Evolutionary conservation across 2,329 filamentous ascomycete species (phyloP).

Genomic region (Emergomyces africanus): DNA sequence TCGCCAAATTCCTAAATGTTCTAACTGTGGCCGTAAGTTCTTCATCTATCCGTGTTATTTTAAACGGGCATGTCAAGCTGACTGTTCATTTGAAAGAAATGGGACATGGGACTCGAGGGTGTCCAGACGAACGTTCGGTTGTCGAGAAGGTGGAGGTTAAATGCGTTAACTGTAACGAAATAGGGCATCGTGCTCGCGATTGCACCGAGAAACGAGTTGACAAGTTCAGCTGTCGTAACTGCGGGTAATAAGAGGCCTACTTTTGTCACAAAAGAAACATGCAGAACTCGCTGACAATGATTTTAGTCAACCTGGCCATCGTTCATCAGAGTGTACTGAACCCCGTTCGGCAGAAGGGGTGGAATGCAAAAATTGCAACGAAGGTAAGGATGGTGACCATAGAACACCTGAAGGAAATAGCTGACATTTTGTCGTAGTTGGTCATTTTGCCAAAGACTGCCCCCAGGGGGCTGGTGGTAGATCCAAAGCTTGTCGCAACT

Average conservation of each 20-base stretch:
- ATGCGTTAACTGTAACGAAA: constrained; percentile 37
- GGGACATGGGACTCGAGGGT: constrained; percentile 36
- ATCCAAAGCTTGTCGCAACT: constrained; percentile 32
- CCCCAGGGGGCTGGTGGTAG: constrained; percentile 23
- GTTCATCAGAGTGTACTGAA: constrained; percentile 36
- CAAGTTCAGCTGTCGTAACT: constrained; percentile 39
- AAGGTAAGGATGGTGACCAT: constrained; percentile 18
- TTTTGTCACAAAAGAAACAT: too few relatives aligned
- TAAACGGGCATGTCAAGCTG: neutral
- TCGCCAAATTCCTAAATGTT: constrained; percentile 37
- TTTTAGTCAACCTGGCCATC: constrained; percentile 31
- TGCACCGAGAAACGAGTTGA: constrained; percentile 28
- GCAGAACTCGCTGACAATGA: constrained; percentile 10
- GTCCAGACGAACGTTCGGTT: constrained; percentile 34
- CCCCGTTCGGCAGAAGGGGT: constrained; percentile 31
- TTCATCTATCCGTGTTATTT: neutral
- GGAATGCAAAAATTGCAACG: constrained; percentile 33
- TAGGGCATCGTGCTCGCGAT: constrained; percentile 38
- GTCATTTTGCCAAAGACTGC: constrained; percentile 37
- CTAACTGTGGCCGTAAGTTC: constrained; percentile 36
- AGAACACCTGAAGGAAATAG: neutral
- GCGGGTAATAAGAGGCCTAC: constrained; percentile 29
- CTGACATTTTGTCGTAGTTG: constrained; percentile 19
- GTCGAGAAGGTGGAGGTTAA: constrained; percentile 33
- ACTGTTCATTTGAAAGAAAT: constrained; percentile 23